phyloP scores from a whole-genome alignment of 1,139 yeast species.

The Pichia cactophila region DNA sequence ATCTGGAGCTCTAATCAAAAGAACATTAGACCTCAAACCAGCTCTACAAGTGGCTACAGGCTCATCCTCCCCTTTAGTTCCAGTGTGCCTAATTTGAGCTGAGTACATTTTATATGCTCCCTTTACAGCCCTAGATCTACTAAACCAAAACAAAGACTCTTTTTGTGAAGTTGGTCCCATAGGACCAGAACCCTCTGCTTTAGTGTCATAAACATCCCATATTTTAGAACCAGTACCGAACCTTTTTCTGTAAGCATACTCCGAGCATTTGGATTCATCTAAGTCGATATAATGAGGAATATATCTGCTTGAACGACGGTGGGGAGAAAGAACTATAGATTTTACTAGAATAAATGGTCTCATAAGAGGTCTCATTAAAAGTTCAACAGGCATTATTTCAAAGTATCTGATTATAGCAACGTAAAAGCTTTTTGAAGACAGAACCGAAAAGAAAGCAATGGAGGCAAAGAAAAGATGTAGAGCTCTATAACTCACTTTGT shows the following conservation, averaged over 20 bases:
- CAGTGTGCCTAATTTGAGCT: slow-evolving; percentile 33
- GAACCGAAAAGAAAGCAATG: neutral
- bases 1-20: slow-evolving; percentile 42
- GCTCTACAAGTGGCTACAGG: slow-evolving; percentile 55
- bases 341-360: slow-evolving; percentile 51
- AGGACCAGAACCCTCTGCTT: slow-evolving; percentile 27
- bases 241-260: slow-evolving; percentile 43
- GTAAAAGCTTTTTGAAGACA: neutral
- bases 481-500: too few relatives aligned
- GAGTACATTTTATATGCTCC: slow-evolving; percentile 56
- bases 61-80: slow-evolving; percentile 41
- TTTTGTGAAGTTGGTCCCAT: slow-evolving; percentile 35
- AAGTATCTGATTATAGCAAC: neutral
- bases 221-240: slow-evolving; percentile 54
- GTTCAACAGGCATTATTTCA: slow-evolving; percentile 47
- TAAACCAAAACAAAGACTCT: slow-evolving; percentile 43
- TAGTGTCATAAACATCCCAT: slow-evolving; percentile 46
- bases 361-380: slow-evolving; percentile 50
- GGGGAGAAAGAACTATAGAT: slow-evolving; percentile 48
- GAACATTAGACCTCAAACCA: slow-evolving; percentile 50
- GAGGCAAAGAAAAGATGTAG: too few relatives aligned
- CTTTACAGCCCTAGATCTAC: slow-evolving; percentile 54
- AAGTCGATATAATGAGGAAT: slow-evolving; percentile 47
- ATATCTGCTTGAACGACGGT: slow-evolving; percentile 48
- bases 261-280: slow-evolving; percentile 28